Evolutionary conservation across 768 basidiomycete species (phyloP).

Genomic region (Mycena epipterygia): DNA sequence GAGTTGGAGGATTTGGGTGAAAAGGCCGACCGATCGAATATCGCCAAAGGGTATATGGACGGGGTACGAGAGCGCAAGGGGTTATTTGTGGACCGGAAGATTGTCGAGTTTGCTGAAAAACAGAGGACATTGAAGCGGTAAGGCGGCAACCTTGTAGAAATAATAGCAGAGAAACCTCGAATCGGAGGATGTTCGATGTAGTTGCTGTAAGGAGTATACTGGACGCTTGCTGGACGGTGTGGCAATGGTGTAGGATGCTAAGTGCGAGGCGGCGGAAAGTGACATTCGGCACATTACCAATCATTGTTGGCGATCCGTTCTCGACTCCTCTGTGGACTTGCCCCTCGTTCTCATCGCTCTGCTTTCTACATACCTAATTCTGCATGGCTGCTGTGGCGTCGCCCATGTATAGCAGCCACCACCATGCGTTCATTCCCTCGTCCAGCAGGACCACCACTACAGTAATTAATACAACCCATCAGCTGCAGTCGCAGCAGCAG

Average conservation of each 20-base stretch:
- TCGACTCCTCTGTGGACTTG: not conserved
- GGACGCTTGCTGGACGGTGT: too few species aligned
- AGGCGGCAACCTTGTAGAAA: conserved; percentile 15
- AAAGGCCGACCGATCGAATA: conserved; percentile 92
- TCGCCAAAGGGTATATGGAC: conserved; percentile 96
- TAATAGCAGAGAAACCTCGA: too few species aligned
- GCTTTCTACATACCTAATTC: conserved; percentile 8
- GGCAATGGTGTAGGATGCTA: too few species aligned
- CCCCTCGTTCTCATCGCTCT: conserved; percentile 20
- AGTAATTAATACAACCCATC: conserved; percentile 17
- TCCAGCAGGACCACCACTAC: conserved; percentile 20
- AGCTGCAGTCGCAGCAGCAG: conserved; percentile 39
- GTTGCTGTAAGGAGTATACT: too few species aligned
- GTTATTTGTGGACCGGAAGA: conserved; percentile 94
- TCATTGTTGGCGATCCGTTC: not conserved
- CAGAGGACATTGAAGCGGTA: conserved; percentile 88
- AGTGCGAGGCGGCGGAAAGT: too few species aligned
- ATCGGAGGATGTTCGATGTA: too few species aligned
- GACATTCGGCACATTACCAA: too few species aligned
- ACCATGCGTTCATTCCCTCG: conserved; percentile 24
- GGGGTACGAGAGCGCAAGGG: conserved; percentile 92
- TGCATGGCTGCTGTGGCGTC: conserved; percentile 36
- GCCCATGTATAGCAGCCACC: conserved; percentile 34
- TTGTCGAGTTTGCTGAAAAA: conserved; percentile 97
- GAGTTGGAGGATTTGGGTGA: conserved; percentile 97